A percentile compares a stretch with the other conserved stretches of the same genome.
Evolutionary conservation across 2,329 filamentous ascomycete species (phyloP).

Genomic region (Ophiosphaerella herpotricha): DNA sequence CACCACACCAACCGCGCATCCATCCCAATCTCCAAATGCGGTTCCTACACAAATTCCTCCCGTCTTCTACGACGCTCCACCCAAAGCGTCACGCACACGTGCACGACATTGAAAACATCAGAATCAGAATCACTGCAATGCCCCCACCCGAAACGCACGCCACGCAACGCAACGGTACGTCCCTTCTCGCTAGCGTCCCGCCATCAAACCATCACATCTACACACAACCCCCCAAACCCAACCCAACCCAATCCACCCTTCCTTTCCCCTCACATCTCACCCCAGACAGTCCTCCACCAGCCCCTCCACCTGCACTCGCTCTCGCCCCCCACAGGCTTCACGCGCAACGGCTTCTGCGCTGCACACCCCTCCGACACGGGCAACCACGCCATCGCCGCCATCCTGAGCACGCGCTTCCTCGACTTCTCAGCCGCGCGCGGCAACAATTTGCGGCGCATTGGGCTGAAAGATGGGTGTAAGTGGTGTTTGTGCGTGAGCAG

Average conservation of each 20-base stretch:
- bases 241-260: too few relatives aligned
- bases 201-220: too few relatives aligned
- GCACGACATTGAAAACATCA: constrained; percentile 24
- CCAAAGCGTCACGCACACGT: constrained; percentile 34
- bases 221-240: too few relatives aligned
- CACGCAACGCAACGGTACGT: constrained; percentile 14
- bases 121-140: too few relatives aligned
- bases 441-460: constrained; percentile 61
- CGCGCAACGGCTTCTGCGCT: constrained; percentile 65
- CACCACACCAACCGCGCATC: too few relatives aligned
- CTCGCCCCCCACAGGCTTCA: constrained; percentile 64
- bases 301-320: constrained; percentile 63
- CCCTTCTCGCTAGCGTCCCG: not conserved
- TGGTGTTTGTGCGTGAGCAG: constrained; percentile 66
- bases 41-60: constrained; percentile 14
- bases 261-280: too few relatives aligned
- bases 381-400: constrained; percentile 63
- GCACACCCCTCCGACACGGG: constrained; percentile 59
- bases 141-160: too few relatives aligned
- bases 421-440: constrained; percentile 63
- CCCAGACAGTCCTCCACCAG: constrained; percentile 57
- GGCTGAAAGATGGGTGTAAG: constrained; percentile 63
- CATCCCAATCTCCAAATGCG: constrained; percentile 12
- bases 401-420: constrained; percentile 65
- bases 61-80: not conserved